Evolutionary conservation across 2,329 filamentous ascomycete species (phyloP), one percentile per base, ranked within the genome.

Genomic region (Cladophialophora psammophila): DNA sequence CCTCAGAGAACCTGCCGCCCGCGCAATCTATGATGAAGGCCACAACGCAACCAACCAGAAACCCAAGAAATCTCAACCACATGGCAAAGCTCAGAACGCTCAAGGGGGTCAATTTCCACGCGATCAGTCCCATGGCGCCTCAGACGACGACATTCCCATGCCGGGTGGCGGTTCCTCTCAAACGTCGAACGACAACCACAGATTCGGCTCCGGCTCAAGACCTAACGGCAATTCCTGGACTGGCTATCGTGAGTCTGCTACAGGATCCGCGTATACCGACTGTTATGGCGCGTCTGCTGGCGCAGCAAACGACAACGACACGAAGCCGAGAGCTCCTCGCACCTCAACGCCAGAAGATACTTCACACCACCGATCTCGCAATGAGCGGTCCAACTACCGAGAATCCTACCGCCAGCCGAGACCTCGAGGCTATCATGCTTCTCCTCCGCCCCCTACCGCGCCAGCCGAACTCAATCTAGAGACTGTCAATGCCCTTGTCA

Each of bases 11-110:
- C 20, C 60, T 20, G 20, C 20, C 34, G 4, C 42, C 9, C 42
- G 60, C n/a, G 42, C 55, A 55, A 35, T 18, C 8, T 67, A 60
- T 45, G 65, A 67, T 36, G n/a, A 53, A 12, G 32, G 34, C 31
- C 34, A 10, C 40, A 45, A 20, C n/a, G 18, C n/a, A 35, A 31
- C 36, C 13, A 26, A 34, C n/a, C 9, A 59, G 36, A 59, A 38
- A 5, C 12, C 18, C 3, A 36, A 45, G 12, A 59, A 48, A 4
- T n/a, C 56, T 45, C 36, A 34, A 34, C 18, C 10, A 8, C 45
- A 50, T 26, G 18, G 18, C 7, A 10, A 26, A 50, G 7, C 20
- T 50, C 45, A 50, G 8, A 50, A 50, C 18, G 9, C 8, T 50
- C 18, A 20, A 2, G n/a, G 42, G 18, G 42, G n/a, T 9, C 42